A percentile compares a stretch with the other conserved stretches of the same genome.
Evolutionary conservation across 345 rosid genomes (phyloP).

Genomic region (Acer yangbiense): DNA sequence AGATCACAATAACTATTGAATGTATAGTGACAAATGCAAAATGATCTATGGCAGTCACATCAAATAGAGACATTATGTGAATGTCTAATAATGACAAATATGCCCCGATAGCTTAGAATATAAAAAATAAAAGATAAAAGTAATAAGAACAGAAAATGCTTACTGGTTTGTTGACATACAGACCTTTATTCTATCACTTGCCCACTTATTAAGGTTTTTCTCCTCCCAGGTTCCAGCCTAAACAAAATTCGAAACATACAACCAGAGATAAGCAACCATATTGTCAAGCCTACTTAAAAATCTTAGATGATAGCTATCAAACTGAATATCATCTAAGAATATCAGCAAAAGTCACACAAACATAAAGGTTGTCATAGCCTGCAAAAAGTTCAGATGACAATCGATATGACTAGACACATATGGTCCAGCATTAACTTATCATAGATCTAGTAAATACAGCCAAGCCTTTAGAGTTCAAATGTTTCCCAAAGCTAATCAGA

Average conservation of each 20-base stretch:
- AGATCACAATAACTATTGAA: not conserved
- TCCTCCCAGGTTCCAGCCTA: slow-evolving; percentile 99
- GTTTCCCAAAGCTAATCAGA: not conserved
- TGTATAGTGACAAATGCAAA: not conserved
- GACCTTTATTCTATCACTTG: slow-evolving; percentile 77
- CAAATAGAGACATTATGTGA: slow-evolving; percentile 3
- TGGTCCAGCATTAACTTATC: not conserved
- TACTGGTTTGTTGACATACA: slow-evolving; percentile 7
- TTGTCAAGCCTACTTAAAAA: slow-evolving; percentile 1
- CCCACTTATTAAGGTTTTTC: slow-evolving; percentile 86
- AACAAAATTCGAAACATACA: not conserved
- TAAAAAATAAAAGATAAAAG: not conserved
- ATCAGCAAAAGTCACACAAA: not conserved
- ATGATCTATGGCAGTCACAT: not conserved
- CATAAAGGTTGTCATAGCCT: too few species aligned
- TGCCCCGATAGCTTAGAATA: not conserved
- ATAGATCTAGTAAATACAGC: too few species aligned
- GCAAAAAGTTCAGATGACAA: too few species aligned
- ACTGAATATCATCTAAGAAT: not conserved
- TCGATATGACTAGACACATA: too few species aligned
- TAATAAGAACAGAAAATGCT: slow-evolving; percentile 7
- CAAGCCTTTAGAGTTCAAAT: not conserved
- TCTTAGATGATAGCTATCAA: not conserved
- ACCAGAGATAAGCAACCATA: not conserved
- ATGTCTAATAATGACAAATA: not conserved